A percentile compares a stretch with the other conserved stretches of the same genome.
phyloP scores from a whole-genome alignment of 2,329 filamentous ascomycete genomes.

The Paecilomyces variotii region DNA sequence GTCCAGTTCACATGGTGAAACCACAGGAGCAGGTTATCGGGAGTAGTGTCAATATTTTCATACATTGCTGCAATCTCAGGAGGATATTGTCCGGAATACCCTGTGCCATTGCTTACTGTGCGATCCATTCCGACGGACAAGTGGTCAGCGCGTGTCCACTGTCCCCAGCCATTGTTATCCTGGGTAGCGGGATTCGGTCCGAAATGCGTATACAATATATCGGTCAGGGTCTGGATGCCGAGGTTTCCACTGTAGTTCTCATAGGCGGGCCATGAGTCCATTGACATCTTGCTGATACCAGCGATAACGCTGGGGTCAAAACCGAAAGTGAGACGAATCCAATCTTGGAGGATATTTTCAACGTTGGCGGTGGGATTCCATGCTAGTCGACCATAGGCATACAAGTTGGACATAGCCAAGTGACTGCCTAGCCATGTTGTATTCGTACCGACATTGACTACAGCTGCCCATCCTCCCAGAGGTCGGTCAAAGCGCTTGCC shows the following conservation, averaged over 20 bases:
- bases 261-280: slow-evolving; percentile 63
- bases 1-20: slow-evolving; percentile 68
- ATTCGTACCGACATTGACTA: slow-evolving; percentile 60
- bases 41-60: slow-evolving; percentile 55
- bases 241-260: slow-evolving; percentile 65
- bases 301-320: slow-evolving; percentile 47
- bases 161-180: slow-evolving; percentile 62
- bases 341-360: slow-evolving; percentile 50
- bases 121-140: slow-evolving; percentile 62
- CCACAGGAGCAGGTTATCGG: slow-evolving; percentile 62
- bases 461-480: slow-evolving; percentile 56
- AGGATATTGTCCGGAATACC: slow-evolving; percentile 59
- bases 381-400: slow-evolving; percentile 59
- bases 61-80: slow-evolving; percentile 49
- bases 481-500: slow-evolving; percentile 52
- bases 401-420: slow-evolving; percentile 63
- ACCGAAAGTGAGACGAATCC: slow-evolving; percentile 61
- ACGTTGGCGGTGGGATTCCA: slow-evolving; percentile 52
- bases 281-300: slow-evolving; percentile 54
- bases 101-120: slow-evolving; percentile 60
- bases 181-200: slow-evolving; percentile 60
- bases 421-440: slow-evolving; percentile 62
- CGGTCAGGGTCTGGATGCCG: slow-evolving; percentile 60
- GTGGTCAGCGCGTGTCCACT: slow-evolving; percentile 61
- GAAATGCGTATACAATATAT: slow-evolving; percentile 60